Percentiles rank a stretch among this genome's conserved stretches.
These are phyloP conservation scores for Cryptococcus amylolentus DNA, from an alignment of 1,284 basidiomycete species.

Conservation along the genomic window DNA sequence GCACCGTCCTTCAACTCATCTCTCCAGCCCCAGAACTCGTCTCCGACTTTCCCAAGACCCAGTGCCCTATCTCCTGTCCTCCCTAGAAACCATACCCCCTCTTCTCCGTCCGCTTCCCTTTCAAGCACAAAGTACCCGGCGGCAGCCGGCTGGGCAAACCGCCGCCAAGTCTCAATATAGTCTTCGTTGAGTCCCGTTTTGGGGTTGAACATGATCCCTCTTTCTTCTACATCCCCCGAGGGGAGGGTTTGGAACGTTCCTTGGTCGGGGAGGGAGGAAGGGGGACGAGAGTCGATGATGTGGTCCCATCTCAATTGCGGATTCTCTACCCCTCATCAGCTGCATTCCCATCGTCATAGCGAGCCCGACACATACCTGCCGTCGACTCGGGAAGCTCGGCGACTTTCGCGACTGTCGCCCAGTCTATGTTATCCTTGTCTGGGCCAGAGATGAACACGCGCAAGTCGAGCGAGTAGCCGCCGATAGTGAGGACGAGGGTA, in stretches of 20 bases:
- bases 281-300: conserved; percentile 29
- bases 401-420: conserved; percentile 25
- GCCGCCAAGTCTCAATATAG: conserved; percentile 37
- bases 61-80: conserved; percentile 10
- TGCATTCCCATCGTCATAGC: neutral
- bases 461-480: conserved; percentile 33
- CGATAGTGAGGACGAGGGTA: conserved; percentile 38
- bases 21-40: conserved; percentile 11
- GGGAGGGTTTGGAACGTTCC: conserved; percentile 26
- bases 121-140: conserved; percentile 21
- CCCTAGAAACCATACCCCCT: conserved; percentile 3
- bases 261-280: conserved; percentile 20
- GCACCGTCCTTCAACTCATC: conserved; percentile 3
- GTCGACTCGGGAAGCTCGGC: conserved; percentile 15
- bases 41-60: conserved; percentile 9
- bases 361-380: conserved; percentile 9
- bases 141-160: conserved; percentile 1
- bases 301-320: conserved; percentile 28
- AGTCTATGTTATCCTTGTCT: conserved; percentile 23
- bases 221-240: conserved; percentile 33
- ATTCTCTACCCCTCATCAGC: conserved; percentile 13
- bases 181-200: conserved; percentile 17
- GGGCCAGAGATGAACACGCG: conserved; percentile 23
- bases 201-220: conserved; percentile 37
- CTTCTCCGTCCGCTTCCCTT: neutral